A percentile compares a stretch with the other conserved stretches of the same genome.
Conservation (phyloP, 129 eudicot genomes). For the Sambucus nigra region DNA sequence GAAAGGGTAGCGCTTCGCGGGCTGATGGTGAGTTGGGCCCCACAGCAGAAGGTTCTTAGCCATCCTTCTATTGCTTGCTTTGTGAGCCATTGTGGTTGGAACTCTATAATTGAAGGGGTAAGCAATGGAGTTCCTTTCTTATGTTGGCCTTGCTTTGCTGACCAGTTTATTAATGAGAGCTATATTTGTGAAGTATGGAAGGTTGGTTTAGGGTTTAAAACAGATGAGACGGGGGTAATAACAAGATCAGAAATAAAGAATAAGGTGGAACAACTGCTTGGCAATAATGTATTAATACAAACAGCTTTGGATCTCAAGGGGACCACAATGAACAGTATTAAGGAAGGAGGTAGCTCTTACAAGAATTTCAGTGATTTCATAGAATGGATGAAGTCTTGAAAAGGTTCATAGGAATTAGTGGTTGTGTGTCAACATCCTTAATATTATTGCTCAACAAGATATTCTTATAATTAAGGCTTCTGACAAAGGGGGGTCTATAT, state of each 20-base stretch:
- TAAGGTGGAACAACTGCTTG: constrained; percentile 7
- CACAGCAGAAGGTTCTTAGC: constrained; percentile 16
- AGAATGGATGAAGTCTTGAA: background rate
- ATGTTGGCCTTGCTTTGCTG: constrained; percentile 20
- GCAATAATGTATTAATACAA: background rate
- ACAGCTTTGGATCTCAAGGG: constrained; percentile 3
- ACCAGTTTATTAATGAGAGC: constrained; percentile 7
- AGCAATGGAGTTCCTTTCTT: constrained; percentile 16
- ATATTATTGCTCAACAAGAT: too few species aligned
- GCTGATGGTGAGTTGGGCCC: constrained; percentile 8
- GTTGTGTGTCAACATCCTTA: too few species aligned
- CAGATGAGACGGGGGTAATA: constrained; percentile 7
- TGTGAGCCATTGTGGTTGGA: constrained; percentile 20
- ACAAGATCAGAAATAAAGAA: background rate
- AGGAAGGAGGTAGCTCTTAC: background rate
- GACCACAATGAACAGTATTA: background rate
- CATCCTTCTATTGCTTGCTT: constrained; percentile 19
- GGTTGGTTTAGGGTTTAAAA: constrained; percentile 10
- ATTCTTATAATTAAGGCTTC: too few species aligned
- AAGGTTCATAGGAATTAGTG: too few species aligned
- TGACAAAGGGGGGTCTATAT: too few species aligned
- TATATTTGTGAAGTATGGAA: constrained; percentile 20
- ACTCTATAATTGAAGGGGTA: constrained; percentile 15
- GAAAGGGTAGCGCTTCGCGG: constrained; percentile 12
- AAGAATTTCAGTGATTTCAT: background rate